phyloP scores from a whole-genome alignment of 2,329 filamentous ascomycete genomes.

The Scytalidium sp. region DNA sequence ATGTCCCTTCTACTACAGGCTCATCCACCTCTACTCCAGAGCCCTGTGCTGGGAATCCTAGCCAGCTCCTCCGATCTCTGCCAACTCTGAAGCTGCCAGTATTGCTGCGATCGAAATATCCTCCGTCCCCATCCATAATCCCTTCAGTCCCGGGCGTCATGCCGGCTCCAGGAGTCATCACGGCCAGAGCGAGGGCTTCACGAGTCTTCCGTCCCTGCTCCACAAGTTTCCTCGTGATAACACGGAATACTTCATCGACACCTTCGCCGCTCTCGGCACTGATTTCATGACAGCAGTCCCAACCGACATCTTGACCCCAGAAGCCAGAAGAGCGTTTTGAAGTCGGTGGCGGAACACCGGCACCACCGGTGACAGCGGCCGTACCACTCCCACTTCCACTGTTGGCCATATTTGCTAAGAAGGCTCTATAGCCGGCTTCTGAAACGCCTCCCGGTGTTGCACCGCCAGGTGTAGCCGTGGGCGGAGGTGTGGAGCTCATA shows the following conservation, averaged over 20 bases:
- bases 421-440: conserved; percentile 14
- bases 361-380: conserved; percentile 51
- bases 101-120: conserved; percentile 43
- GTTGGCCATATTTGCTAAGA: background rate
- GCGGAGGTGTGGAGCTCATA: conserved; percentile 62
- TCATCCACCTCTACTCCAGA: conserved; percentile 29
- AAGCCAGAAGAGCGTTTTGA: conserved; percentile 70
- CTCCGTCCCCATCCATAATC: conserved; percentile 18
- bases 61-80: conserved; percentile 65
- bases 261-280: conserved; percentile 91
- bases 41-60: conserved; percentile 53
- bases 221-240: conserved; percentile 78
- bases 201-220: conserved; percentile 65
- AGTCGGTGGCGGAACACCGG: too few species aligned
- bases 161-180: conserved; percentile 37
- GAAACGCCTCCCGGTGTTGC: conserved; percentile 5
- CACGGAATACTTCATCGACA: conserved; percentile 93
- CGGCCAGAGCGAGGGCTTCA: conserved; percentile 42
- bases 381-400: conserved; percentile 14
- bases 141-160: conserved; percentile 29
- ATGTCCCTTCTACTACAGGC: conserved; percentile 14
- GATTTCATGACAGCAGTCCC: conserved; percentile 98
- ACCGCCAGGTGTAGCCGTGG: conserved; percentile 48
- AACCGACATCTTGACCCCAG: conserved; percentile 91
- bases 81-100: conserved; percentile 57